Evolutionary conservation across 2,329 filamentous ascomycete genomes (phyloP), one percentile per base, ranked within the genome.

Genomic region (Ustulina deusta): DNA sequence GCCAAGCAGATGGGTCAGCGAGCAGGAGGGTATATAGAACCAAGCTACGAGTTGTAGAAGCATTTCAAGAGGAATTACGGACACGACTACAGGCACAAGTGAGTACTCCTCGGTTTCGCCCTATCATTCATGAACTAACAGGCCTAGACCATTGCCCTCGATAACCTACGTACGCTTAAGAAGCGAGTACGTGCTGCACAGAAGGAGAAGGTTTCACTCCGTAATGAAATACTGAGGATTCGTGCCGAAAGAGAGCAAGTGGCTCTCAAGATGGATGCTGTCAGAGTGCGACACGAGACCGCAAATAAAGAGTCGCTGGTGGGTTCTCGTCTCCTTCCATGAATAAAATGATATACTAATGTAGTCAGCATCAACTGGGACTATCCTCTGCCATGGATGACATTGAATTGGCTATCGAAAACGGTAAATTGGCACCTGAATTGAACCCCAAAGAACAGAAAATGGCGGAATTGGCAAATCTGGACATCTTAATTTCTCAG

Each of bases 311-410:
- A 84, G 64, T 82, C 85, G 61, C 78, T 85, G 77, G 87, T 88
- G 77, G 69, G 83, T 77, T 40, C 25, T 36, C 22, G 11, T 59
- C 25, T 15, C 7, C 13, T 15, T 20, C 3, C 9, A 5, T 13
- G 56, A 36, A 29, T 6, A 36, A 17, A 29, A 60, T 20, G 13
- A 32, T 48, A n/a, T 32, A 51, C 56, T 67, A 34, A 69, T 25
- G 15, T 5, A 44, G 6, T 36, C 34, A 79, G 81, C 81, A 84
- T 68, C 83, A 85, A 68, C 80, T 88, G 15, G 81, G 83, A 10
- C 80, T 89, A 17, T 91, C 89, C 20, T 82, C 84, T 3, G 78
- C 84, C 6, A 86, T 90, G 83, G 85, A 90, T 70, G 86, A 90
- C 65, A 84, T 91, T 63, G 88, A 90, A 60, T 77, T 90, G 20